Evolutionary conservation across 2,329 filamentous ascomycete genomes (phyloP), one percentile per base, ranked within the genome.

Genomic region (Fusarium nanum): DNA sequence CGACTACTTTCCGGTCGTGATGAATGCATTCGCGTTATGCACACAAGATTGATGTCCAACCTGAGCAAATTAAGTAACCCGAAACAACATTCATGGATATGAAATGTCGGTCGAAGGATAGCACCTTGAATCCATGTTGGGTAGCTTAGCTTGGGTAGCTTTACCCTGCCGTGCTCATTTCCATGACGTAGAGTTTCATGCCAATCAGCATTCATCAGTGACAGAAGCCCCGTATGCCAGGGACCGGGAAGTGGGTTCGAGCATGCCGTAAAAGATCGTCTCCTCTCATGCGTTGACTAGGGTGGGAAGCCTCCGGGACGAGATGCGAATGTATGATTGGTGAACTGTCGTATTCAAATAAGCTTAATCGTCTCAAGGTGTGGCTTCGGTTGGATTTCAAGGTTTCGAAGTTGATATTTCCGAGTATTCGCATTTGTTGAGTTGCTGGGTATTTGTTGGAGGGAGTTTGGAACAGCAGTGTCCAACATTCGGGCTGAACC

Each of bases 161-260:
- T 48, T 41, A 46, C 40, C 44, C 22, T 50, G 47, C 40, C 23
- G n/a, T 60, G 62, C 59, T 44, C 42, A 53, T 30, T 52, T 42
- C 49, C 55, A 57, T 57, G 34, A 53, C 34, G 34, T 54, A 37
- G 32, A 28, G 14, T 0, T 25, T 3, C 13, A 37, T 27, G 20
- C 71, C 68, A 73, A 73, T 73, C 57, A 61, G 34, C 22, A n/a
- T 11, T 47, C 4, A 22, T 9, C 16, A 47, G 70, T 69, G 70
- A 73, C 71, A 64, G 47, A 27, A 23, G 9, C 14, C 37, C 23
- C 20, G 20, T 52, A 23, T 54, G 55, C 22, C 63, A 67, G 63
- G 63, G 34, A 32, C 55, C 30, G 62, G 62, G 49, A 65, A 52
- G 60, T 47, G 60, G 62, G 46, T 65, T 18, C 4, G 13, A 44